Base-by-base conservation (phyloP, 2,329 filamentous ascomycete species). In the Fusarium papillatum region DNA sequence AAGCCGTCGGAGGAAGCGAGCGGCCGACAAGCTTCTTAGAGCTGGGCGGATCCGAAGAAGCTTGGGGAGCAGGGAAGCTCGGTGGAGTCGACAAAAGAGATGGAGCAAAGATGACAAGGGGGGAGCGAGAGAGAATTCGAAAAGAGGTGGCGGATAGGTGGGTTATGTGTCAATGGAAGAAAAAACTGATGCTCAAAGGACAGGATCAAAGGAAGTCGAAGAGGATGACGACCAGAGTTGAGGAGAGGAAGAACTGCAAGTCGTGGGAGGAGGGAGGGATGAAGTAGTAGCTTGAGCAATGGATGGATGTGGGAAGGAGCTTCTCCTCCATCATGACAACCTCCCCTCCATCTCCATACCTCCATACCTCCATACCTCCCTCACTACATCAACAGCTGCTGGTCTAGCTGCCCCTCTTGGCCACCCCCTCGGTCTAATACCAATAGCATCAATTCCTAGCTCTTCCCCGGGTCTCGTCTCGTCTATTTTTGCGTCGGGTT, bases 251-350 rank as follows among this genome's bases (percentile, higher is more conserved):
- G 62, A 76, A 34, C 43, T 7, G 34, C 34, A 14, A 36, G 9
- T 48, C n/a, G 50, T 55, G 61, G 46, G 26, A 57, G 60, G 14
- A 50, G 31, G 66, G 48, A 50, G 22, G 24, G 50, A 69, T 43
- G 57, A 31, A 38, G 64, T 36, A 64, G 55, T 57, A 39, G 43
- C 22, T 26, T 24, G 63, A 48, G 60, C 64, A 46, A 53, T 53
- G 46, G 60, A 14, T 41, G 24, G 60, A 14, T 41, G 24, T 46
- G 62, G 65, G 64, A 66, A 60, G 71, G 70, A 76, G 71, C 66
- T 68, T 71, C 57, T 61, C 57, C 59, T 65, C 53, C 64, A 74
- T 76, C 73, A 76, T 76, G 73, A 76, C 70, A 76, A 74, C 70
- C 66, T 70, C 24, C 60, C 29, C 63, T 48, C 43, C 53, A 41